Conservation (phyloP, 768 basidiomycete genomes). For the Phylloporus arenicola region DNA sequence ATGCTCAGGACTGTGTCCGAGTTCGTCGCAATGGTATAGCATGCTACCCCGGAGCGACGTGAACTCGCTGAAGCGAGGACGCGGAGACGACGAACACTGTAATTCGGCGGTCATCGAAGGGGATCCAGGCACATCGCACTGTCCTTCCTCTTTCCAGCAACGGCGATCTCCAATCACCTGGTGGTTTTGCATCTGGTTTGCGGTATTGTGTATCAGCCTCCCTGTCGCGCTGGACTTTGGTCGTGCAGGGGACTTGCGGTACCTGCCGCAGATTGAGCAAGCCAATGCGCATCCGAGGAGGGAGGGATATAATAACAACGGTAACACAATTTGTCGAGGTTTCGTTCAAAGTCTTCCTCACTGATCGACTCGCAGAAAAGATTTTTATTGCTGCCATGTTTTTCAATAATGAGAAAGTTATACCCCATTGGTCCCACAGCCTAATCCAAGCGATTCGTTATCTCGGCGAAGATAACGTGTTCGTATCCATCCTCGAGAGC, state of each 20-base stretch:
- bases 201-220: neutral
- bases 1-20: neutral
- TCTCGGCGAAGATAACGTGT: constrained; percentile 40
- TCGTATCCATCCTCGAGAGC: constrained; percentile 38
- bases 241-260: constrained; percentile 9
- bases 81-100: neutral
- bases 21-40: constrained; percentile 3
- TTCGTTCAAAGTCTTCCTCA: neutral
- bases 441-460: constrained; percentile 33
- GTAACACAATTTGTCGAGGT: too few relatives aligned
- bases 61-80: constrained; percentile 1
- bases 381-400: constrained; percentile 32
- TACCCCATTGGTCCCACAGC: constrained; percentile 37
- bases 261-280: constrained; percentile 9
- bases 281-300: constrained; percentile 11
- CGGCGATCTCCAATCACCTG: neutral
- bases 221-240: constrained; percentile 3
- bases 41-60: constrained; percentile 8
- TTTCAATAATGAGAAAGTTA: constrained; percentile 33
- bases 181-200: constrained; percentile 7
- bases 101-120: neutral
- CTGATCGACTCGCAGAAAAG: constrained; percentile 3
- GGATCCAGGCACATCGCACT: neutral
- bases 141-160: neutral
- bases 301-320: constrained; percentile 12